Percentiles rank a stretch among this genome's conserved stretches.
These are phyloP conservation scores for Ascoidea asiatica DNA, from an alignment of 805 yeast genomes.

Conservation along the genomic window DNA sequence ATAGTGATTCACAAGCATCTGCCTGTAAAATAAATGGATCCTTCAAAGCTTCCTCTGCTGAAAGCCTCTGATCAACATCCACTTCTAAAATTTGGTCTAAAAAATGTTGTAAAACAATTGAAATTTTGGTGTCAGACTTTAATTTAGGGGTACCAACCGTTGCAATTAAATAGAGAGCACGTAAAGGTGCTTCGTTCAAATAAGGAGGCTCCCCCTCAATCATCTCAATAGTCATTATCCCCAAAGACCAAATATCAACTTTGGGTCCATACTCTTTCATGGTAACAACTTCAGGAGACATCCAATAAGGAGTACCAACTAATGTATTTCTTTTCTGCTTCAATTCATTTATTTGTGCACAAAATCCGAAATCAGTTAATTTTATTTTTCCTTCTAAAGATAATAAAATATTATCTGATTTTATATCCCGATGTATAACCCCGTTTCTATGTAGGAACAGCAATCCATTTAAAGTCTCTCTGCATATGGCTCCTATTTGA, in stretches of 20 bases:
- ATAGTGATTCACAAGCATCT: conserved; percentile 45
- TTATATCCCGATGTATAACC: conserved; percentile 91
- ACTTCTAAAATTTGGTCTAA: conserved; percentile 72
- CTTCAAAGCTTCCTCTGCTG: conserved; percentile 56
- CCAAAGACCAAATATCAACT: conserved; percentile 95
- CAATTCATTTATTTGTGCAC: conserved; percentile 80
- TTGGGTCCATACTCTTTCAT: conserved; percentile 93
- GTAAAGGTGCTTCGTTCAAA: conserved; percentile 85
- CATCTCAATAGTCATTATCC: conserved; percentile 98
- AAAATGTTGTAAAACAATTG: conserved; percentile 52
- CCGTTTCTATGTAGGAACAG: conserved; percentile 83
- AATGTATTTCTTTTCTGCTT: conserved; percentile 86
- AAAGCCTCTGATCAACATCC: conserved; percentile 67
- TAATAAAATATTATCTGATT: conserved; percentile 82
- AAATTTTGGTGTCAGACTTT: conserved; percentile 71
- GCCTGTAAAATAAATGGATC: conserved; percentile 54
- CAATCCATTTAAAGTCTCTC: conserved; percentile 81
- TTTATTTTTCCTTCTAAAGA: conserved; percentile 81
- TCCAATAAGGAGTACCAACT: conserved; percentile 99
- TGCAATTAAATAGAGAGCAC: conserved; percentile 88
- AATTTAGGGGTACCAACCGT: conserved; percentile 93
- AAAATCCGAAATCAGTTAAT: conserved; percentile 91
- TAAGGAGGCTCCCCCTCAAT: conserved; percentile 98
- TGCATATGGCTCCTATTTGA: conserved; percentile 89
- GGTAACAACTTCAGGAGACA: conserved; percentile 99